These are phyloP conservation scores for Trifolium fragiferum DNA, from an alignment of 306 rosid species.

Conservation along the genomic window DNA sequence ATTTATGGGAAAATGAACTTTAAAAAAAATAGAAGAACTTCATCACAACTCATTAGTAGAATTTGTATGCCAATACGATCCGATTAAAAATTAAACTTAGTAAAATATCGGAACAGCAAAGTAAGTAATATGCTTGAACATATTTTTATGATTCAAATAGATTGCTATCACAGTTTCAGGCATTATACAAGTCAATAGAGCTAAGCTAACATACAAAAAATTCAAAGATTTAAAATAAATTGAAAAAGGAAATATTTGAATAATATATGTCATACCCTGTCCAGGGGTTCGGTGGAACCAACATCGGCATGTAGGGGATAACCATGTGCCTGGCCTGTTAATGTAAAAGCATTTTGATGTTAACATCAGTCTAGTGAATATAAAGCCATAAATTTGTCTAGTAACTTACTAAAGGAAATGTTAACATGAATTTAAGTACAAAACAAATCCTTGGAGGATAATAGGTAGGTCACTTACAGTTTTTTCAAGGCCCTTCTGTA, in stretches of 20 bases:
- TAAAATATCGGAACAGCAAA: constrained; percentile 21
- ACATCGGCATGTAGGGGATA: constrained; percentile 98
- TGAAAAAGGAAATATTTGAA: not conserved
- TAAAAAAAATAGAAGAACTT: not conserved
- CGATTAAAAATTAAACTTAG: constrained; percentile 4
- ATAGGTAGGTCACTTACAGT: constrained; percentile 63
- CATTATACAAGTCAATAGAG: constrained; percentile 8
- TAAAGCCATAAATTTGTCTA: constrained; percentile 25
- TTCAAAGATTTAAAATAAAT: not conserved
- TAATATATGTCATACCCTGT: constrained; percentile 63
- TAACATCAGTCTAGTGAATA: constrained; percentile 35
- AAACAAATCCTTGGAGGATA: constrained; percentile 22
- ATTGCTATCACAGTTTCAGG: not conserved
- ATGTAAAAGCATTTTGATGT: constrained; percentile 35
- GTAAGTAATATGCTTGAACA: constrained; percentile 18
- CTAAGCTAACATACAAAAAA: constrained; percentile 10
- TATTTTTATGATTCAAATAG: constrained; percentile 12
- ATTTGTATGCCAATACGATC: constrained; percentile 17
- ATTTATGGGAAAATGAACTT: constrained; percentile 19
- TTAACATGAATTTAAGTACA: constrained; percentile 19
- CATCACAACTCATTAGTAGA: constrained; percentile 22
- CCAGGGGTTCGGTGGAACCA: constrained; percentile 91
- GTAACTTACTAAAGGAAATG: constrained; percentile 23
- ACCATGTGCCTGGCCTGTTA: constrained; percentile 97
- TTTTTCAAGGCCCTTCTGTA: constrained; percentile 79